These are phyloP conservation scores for Lasiosphaeria miniovina DNA, from an alignment of 495 filamentous ascomycete genomes.

Conservation along the genomic window DNA sequence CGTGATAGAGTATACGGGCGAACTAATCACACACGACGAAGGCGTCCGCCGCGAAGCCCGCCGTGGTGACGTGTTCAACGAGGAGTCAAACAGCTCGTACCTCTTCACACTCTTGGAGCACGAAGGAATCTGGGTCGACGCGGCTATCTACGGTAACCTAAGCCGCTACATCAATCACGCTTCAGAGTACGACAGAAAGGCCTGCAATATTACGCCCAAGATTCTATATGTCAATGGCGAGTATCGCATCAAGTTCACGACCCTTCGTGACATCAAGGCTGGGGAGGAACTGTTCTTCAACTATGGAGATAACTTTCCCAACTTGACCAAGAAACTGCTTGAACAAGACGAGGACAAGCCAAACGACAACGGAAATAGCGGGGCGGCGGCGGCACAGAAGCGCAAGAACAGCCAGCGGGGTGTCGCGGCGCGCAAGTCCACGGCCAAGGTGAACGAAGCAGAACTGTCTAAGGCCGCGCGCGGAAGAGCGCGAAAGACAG, in stretches of 20 bases:
- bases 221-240: conserved; percentile 63
- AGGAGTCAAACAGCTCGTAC: conserved; percentile 58
- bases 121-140: conserved; percentile 51
- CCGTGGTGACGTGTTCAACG: conserved; percentile 62
- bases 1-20: conserved; percentile 71
- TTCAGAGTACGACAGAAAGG: conserved; percentile 38
- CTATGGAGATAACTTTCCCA: conserved; percentile 56
- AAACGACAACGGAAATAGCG: conserved; percentile 6
- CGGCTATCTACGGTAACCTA: conserved; percentile 52
- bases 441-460: conserved; percentile 18
- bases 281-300: conserved; percentile 73
- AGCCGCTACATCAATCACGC: conserved; percentile 70
- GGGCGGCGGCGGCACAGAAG: conserved; percentile 10
- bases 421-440: conserved; percentile 22
- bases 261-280: conserved; percentile 53
- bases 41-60: conserved; percentile 52
- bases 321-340: conserved; percentile 47
- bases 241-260: conserved; percentile 65
- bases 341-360: conserved; percentile 42
- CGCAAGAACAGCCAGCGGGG: conserved; percentile 21
- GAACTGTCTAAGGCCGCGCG: conserved; percentile 2
- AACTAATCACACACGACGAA: conserved; percentile 63
- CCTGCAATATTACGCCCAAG: conserved; percentile 55
- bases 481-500: conserved; percentile 4
- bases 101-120: conserved; percentile 62